Evolutionary conservation across 495 filamentous ascomycete species (phyloP), one percentile per base, ranked within the genome.

Genomic region (Letharia columbiana): DNA sequence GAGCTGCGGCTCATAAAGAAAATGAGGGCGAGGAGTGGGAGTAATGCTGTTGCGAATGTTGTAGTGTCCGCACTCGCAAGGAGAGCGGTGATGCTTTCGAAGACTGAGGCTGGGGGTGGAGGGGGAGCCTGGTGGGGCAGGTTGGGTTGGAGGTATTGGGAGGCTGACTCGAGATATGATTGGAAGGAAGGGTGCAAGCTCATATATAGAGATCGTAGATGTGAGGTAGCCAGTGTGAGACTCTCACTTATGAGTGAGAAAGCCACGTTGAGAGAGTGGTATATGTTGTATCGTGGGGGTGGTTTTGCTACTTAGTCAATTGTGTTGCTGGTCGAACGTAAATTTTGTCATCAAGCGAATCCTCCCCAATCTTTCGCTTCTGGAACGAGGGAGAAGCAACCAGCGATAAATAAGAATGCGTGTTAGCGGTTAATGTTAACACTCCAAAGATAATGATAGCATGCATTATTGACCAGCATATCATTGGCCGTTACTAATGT

Each of bases 1-100:
- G 81, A 83, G 87, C 90, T 88, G 67, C 74, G 80, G 69, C 77
- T 73, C 72, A 85, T 73, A 44, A 79, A 73, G 63, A 79, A 66
- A 61, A 84, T 66, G 45, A 82, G 74, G 63, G 75, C 54, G 56
- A 86, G 75, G 52, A 88, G 57, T 60, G 80, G 77, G 61, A 84
- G 79, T 68, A 79, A 70, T 66, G 83, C 68, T 65, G 78, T 75
- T 65, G 78, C 77, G 61, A 77, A 71, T 59, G 77, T 65, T n/a
- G 76, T 76, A 64, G 75, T 74, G 67, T 81, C 49, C 11, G 52
- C 11, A 5, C 66, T 63, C n/a, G 66, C 59, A 44, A 63, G 39
- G 18, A 63, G 33, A 45, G 64, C 41, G n/a, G 39, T 65, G 44
- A 41, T 28, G 11, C 45, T 62, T 59, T 64, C 28, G 41, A 63